Conservation (phyloP, 129 eudicot species). For the Escallonia herrerae region DNA sequence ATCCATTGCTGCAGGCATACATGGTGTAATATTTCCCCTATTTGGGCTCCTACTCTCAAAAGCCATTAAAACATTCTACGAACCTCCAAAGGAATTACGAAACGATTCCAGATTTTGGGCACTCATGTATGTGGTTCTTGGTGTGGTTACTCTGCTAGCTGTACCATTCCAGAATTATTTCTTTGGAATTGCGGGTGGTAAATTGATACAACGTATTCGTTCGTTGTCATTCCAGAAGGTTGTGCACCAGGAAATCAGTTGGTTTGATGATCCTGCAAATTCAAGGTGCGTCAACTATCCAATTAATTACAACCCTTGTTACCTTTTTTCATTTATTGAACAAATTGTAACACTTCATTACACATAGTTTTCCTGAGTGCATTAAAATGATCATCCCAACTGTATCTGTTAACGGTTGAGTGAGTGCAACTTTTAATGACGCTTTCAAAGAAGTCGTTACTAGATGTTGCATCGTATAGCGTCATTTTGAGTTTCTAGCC, state of each 20-base stretch:
- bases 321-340: too few relatives aligned
- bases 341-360: too few relatives aligned
- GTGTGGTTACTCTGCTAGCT: slow-evolving; percentile 20
- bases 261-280: slow-evolving; percentile 62
- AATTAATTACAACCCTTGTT: background rate
- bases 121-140: slow-evolving; percentile 35
- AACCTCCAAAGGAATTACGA: slow-evolving; percentile 23
- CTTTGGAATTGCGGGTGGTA: slow-evolving; percentile 54
- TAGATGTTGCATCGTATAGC: too few relatives aligned
- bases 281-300: slow-evolving; percentile 35
- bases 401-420: too few relatives aligned
- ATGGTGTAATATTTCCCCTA: slow-evolving; percentile 39
- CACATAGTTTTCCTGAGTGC: too few relatives aligned
- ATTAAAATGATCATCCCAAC: too few relatives aligned
- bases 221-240: slow-evolving; percentile 37
- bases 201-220: slow-evolving; percentile 36
- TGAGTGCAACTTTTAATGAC: too few relatives aligned
- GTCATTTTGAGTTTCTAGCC: too few relatives aligned
- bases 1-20: slow-evolving; percentile 32
- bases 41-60: slow-evolving; percentile 40
- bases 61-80: slow-evolving; percentile 38
- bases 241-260: slow-evolving; percentile 52
- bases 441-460: too few relatives aligned
- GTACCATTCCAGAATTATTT: slow-evolving; percentile 36
- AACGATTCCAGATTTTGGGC: slow-evolving; percentile 51